A percentile compares a stretch with the other conserved stretches of the same genome.
phyloP scores from a whole-genome alignment of 179 eudicot species.

The Spinacia oleracea region DNA sequence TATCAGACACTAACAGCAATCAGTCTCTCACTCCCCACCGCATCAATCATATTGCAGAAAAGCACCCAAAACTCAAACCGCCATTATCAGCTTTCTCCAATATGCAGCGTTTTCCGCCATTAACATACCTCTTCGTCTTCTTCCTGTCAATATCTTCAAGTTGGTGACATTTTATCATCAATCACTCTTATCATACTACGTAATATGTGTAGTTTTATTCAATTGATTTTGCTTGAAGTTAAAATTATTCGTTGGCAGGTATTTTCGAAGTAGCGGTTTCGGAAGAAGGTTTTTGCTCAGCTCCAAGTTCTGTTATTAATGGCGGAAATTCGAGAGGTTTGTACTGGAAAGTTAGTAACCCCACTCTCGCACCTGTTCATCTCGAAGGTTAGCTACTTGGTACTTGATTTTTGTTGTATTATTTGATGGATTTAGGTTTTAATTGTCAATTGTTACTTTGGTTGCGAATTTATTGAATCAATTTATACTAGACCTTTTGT shows the following conservation, averaged over 20 bases:
- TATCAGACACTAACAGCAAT: too few species aligned
- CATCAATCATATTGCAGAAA: background rate
- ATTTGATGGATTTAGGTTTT: background rate
- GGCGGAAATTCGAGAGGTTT: constrained; percentile 36
- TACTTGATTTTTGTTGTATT: background rate
- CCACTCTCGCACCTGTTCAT: constrained; percentile 87
- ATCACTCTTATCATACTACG: too few species aligned
- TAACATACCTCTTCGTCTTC: background rate
- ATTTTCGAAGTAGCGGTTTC: constrained; percentile 28
- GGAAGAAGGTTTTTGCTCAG: constrained; percentile 73
- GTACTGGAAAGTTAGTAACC: constrained; percentile 85
- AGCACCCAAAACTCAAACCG: background rate
- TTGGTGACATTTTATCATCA: background rate
- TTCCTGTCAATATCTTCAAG: background rate
- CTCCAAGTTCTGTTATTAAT: constrained; percentile 37
- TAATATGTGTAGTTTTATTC: too few species aligned
- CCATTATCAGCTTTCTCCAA: background rate
- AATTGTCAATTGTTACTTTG: background rate
- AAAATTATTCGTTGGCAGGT: constrained; percentile 44
- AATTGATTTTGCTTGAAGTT: background rate
- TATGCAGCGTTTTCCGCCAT: constrained; percentile 16
- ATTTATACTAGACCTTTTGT: too few species aligned
- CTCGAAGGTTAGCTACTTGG: constrained; percentile 54
- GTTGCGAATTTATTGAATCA: too few species aligned
- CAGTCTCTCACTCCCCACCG: background rate